Evolutionary conservation across 192 early-diverging fungal species (phyloP).

Genomic region (Mortierella alpina): DNA sequence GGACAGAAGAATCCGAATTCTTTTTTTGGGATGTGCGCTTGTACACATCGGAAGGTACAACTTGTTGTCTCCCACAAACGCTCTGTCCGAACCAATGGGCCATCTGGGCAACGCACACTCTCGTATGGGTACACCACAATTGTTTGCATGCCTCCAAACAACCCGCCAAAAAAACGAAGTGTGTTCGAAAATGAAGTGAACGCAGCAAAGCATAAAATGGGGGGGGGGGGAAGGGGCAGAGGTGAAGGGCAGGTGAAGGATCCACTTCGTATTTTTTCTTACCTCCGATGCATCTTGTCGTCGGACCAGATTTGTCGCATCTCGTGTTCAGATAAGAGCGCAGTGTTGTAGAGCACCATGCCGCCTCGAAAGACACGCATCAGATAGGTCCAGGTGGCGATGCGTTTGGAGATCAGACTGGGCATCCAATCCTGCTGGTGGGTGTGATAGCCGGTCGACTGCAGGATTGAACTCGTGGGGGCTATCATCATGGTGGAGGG

Average conservation of each 20-base stretch:
- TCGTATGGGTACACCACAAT: too few relatives aligned
- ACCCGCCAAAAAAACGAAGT: too few relatives aligned
- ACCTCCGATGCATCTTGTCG: conserved; percentile 46
- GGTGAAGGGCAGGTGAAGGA: background rate
- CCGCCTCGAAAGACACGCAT: conserved; percentile 22
- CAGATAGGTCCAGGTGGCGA: conserved; percentile 21
- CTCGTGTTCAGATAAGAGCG: conserved; percentile 23
- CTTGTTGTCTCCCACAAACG: background rate
- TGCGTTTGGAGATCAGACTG: conserved; percentile 5
- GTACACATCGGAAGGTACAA: background rate
- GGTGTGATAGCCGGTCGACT: background rate
- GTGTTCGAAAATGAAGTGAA: background rate
- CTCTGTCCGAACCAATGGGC: too few relatives aligned
- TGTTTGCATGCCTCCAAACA: too few relatives aligned
- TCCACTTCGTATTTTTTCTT: background rate
- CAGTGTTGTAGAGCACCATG: conserved; percentile 41
- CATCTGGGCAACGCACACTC: too few relatives aligned
- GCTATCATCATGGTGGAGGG: too few relatives aligned
- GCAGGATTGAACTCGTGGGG: too few relatives aligned
- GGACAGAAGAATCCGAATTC: too few relatives aligned
- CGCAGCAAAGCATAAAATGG: background rate
- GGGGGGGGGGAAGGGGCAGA: background rate
- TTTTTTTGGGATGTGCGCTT: too few relatives aligned
- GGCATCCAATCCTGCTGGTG: conserved; percentile 36
- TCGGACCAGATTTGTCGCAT: conserved; percentile 32